phyloP scores from a whole-genome alignment of 495 filamentous ascomycete genomes.

The Penicillium coffeae region DNA sequence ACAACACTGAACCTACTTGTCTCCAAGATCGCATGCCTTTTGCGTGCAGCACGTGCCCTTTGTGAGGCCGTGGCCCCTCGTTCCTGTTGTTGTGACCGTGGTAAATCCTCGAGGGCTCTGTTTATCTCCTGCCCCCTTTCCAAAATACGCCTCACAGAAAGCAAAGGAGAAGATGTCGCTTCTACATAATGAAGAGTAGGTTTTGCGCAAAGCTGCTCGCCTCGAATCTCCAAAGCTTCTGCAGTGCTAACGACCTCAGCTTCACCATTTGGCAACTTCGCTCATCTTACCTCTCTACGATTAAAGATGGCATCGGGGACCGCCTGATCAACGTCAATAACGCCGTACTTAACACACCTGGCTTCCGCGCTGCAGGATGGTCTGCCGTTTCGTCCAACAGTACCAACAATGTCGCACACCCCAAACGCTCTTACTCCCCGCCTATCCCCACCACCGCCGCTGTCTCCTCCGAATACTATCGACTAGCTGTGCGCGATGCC shows the following conservation, averaged over 20 bases:
- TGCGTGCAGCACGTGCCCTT: conserved; percentile 5
- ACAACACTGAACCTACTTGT: conserved; percentile 12
- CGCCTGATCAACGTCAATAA: conserved; percentile 91
- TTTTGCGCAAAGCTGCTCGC: conserved; percentile 10
- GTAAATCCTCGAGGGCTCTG: conserved; percentile 4
- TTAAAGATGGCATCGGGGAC: conserved; percentile 94
- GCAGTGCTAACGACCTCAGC: conserved; percentile 43
- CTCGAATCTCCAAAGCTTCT: not conserved
- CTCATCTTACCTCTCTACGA: conserved; percentile 81
- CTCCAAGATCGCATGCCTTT: conserved; percentile 8
- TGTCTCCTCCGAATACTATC: conserved; percentile 78
- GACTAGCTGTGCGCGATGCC: conserved; percentile 32
- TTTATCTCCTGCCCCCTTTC: not conserved
- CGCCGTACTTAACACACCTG: conserved; percentile 84
- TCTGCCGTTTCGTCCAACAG: conserved; percentile 56
- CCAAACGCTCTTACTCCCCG: conserved; percentile 91
- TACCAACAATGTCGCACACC: conserved; percentile 48
- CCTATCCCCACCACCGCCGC: conserved; percentile 81
- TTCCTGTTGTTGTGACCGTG: conserved; percentile 1
- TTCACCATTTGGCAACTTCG: conserved; percentile 92
- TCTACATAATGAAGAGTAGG: conserved; percentile 95
- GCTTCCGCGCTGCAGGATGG: conserved; percentile 95
- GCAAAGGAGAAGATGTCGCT: conserved; percentile 66
- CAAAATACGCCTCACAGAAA: not conserved
- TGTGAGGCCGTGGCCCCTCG: conserved; percentile 10